Base-by-base conservation (phyloP, 2,329 filamentous ascomycete genomes). In the Fusarium graminum region DNA sequence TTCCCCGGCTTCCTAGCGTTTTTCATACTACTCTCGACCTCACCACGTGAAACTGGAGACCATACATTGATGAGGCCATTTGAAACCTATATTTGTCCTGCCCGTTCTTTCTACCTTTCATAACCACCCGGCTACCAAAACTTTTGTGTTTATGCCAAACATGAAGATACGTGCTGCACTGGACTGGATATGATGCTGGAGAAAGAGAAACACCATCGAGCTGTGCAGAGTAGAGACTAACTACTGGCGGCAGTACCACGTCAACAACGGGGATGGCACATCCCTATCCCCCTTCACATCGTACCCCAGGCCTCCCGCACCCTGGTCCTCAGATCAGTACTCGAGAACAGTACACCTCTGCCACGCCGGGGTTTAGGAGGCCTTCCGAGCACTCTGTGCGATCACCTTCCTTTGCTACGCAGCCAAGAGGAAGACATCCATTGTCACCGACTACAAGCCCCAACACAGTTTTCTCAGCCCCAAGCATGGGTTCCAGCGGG, bases 181-280 rank as follows among this genome's bases (percentile, higher is more conserved):
- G 46, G 32, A 16, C 43, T 52, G 34, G 49, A 53, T 52, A 63
- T 55, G 45, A 45, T 40, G 63, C 28, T 36, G 19, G 36, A 25
- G 19, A 30, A 50, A 50, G 49, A 52, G 38, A 63, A 25, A 40
- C 38, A 39, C 43, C 46, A 51, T 45, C 32, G 19, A 53, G 44
- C 32, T 43, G 42, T 54, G 59, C 42, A 44, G 56, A 47, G 36
- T 52, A 61, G 38, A 56, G 64, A 68, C 66, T 73, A 53, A 74
- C 69, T 60, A 63, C 52, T 39, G 45, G 52, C 72, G 76, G 70
- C 72, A 85, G 80, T 78, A 84, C 77, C 75, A 80, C 79, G 57
- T 79, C 84, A 54, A 80, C 82, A 61, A 79, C 81, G 79, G 84
- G 83, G 73, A 87, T 88, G 84, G 82, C 84, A 80, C 83, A 86